A percentile compares a stretch with the other conserved stretches of the same genome.
Conservation (phyloP, 768 basidiomycete genomes). For the Pulveroboletus sp. region DNA sequence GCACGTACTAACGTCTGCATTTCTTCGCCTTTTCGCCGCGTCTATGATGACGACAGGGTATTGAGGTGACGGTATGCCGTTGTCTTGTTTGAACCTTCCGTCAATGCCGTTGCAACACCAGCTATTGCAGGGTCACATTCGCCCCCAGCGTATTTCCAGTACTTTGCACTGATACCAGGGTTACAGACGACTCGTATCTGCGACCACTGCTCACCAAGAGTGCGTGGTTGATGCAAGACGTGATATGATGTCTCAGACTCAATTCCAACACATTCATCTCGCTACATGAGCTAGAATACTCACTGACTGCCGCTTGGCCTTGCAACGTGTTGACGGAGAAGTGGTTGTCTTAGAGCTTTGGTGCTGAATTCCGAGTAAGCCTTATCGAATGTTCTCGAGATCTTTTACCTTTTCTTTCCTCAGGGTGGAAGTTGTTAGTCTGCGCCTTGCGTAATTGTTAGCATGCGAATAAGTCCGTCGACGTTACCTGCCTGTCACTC, state of each 20-base stretch:
- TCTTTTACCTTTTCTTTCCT: not conserved
- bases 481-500: no score
- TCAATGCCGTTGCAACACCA: not conserved
- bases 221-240: not conserved
- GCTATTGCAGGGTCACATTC: not conserved
- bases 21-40: no score
- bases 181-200: no score
- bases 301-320: not conserved
- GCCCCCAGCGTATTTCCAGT: no score
- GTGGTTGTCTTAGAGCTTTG: no score
- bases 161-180: not conserved
- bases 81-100: not conserved
- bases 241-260: not conserved
- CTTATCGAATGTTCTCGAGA: no score
- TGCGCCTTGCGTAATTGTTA: not conserved
- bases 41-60: no score
- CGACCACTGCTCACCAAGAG: not conserved
- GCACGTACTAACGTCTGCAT: no score
- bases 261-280: not conserved
- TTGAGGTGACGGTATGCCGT: not conserved
- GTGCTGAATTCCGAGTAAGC: no score
- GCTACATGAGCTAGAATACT: not conserved
- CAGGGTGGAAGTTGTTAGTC: not conserved
- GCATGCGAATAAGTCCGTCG: not conserved
- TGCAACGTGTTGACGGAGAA: slow-evolving; percentile 5